These are phyloP conservation scores for Apiospora sp. DNA, from an alignment of 2,329 filamentous ascomycete species.

Conservation along the genomic window DNA sequence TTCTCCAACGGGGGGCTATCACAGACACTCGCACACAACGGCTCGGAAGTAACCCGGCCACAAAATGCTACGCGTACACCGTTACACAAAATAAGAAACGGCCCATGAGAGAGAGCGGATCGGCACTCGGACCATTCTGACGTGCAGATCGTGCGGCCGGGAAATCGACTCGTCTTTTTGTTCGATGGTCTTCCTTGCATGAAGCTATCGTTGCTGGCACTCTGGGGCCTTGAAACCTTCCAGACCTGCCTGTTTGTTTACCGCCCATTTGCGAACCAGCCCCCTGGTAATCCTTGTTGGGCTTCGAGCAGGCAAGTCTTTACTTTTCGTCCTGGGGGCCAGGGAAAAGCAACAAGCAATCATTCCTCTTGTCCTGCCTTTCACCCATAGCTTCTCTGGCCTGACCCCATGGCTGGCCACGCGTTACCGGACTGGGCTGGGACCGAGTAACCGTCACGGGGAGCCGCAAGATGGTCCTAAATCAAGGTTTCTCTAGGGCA, in stretches of 20 bases:
- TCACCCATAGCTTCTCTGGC: not conserved
- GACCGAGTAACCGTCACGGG: constrained; percentile 13
- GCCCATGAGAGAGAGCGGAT: not conserved
- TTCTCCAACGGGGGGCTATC: not conserved
- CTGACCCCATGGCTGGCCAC: not conserved
- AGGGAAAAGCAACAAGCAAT: not conserved
- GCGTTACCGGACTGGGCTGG: constrained; percentile 4
- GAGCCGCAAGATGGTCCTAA: not conserved
- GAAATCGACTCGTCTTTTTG: not conserved
- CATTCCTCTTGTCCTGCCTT: not conserved
- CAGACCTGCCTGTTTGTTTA: not conserved
- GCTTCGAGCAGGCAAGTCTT: not conserved
- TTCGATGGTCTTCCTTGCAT: constrained; percentile 11
- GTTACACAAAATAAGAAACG: not conserved
- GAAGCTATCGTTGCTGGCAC: not conserved
- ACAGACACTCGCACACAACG: not conserved
- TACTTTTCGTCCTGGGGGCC: not conserved
- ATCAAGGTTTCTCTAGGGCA: not conserved
- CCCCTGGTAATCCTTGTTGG: not conserved
- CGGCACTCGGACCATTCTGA: not conserved
- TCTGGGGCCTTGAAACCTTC: not conserved
- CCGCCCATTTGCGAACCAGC: not conserved
- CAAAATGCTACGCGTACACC: not conserved
- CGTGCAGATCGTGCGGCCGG: not conserved
- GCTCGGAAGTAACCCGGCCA: not conserved